These are phyloP conservation scores for Pythium myriotylum DNA, from an alignment of 352 stramenopile genomes.

Conservation along the genomic window DNA sequence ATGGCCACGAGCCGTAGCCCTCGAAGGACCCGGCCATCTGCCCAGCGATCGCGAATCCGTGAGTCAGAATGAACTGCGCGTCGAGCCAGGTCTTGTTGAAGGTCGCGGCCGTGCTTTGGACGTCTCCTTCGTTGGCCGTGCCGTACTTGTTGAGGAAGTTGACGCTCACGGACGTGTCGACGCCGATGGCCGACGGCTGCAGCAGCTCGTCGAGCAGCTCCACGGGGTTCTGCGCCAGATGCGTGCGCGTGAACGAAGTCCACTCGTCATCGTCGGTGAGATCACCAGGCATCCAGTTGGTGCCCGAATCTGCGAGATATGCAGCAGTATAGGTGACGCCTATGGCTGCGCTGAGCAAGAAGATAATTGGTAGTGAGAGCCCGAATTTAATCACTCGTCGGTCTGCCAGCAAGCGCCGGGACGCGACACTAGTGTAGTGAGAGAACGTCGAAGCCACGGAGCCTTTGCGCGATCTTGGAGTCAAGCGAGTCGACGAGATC, in stretches of 20 bases:
- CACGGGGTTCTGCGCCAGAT: neutral
- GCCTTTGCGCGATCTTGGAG: neutral
- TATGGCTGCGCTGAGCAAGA: constrained; percentile 10
- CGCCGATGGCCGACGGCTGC: constrained; percentile 1
- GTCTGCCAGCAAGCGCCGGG: constrained; percentile 6
- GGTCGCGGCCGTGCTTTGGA: constrained; percentile 4
- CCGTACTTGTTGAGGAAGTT: constrained; percentile 17
- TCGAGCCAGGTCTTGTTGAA: constrained; percentile 11
- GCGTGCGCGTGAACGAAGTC: constrained; percentile 9
- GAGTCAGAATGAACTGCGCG: neutral
- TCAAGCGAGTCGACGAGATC: neutral
- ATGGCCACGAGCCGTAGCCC: constrained; percentile 6
- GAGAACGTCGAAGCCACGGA: neutral
- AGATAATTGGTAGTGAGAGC: constrained; percentile 12
- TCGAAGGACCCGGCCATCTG: constrained; percentile 11
- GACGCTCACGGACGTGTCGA: constrained; percentile 14
- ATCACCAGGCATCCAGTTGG: neutral
- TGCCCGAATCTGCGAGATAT: neutral
- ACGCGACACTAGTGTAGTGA: neutral
- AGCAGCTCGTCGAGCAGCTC: constrained; percentile 1
- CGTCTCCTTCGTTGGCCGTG: neutral
- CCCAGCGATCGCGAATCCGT: constrained; percentile 1
- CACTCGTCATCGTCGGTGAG: constrained; percentile 10
- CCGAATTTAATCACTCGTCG: constrained; percentile 13
- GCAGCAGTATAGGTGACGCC: constrained; percentile 10